These are phyloP conservation scores for Spencermartinsiella ligniputridi DNA, from an alignment of 1,139 yeast genomes.

Conservation along the genomic window DNA sequence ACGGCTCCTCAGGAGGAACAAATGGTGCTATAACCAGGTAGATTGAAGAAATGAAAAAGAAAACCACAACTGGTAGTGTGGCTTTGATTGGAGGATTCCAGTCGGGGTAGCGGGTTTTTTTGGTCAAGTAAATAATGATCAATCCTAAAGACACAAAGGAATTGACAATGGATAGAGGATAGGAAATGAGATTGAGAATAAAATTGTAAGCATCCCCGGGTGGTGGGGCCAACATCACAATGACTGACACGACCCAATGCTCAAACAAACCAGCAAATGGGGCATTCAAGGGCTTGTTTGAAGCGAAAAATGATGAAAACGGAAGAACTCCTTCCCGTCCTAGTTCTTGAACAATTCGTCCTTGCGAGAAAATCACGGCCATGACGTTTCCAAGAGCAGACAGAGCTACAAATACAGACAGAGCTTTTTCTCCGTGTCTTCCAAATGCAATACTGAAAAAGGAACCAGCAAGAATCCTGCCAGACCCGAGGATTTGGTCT, in stretches of 20 bases:
- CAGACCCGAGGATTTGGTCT: slow-evolving; percentile 54
- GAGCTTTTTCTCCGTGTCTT: slow-evolving; percentile 54
- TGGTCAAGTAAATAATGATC: slow-evolving; percentile 55
- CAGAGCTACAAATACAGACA: slow-evolving; percentile 69
- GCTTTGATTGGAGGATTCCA: slow-evolving; percentile 81
- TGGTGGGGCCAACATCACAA: slow-evolving; percentile 62
- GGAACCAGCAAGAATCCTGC: slow-evolving; percentile 68
- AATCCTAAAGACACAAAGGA: slow-evolving; percentile 70
- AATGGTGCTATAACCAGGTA: slow-evolving; percentile 78
- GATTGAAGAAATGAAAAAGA: slow-evolving; percentile 63
- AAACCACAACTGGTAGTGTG: slow-evolving; percentile 54
- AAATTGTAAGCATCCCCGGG: slow-evolving; percentile 77
- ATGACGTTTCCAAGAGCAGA: slow-evolving; percentile 76
- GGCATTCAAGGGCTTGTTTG: slow-evolving; percentile 52
- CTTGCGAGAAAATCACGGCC: slow-evolving; percentile 74
- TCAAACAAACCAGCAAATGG: slow-evolving; percentile 52
- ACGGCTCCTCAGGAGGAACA: slow-evolving; percentile 63
- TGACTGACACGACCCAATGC: slow-evolving; percentile 49
- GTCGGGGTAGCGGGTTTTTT: slow-evolving; percentile 43
- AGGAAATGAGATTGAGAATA: slow-evolving; percentile 68
- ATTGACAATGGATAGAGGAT: slow-evolving; percentile 69
- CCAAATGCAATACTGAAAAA: slow-evolving; percentile 76
- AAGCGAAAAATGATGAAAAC: slow-evolving; percentile 52
- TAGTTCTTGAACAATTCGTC: slow-evolving; percentile 69
- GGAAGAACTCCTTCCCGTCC: slow-evolving; percentile 73